A percentile compares a stretch with the other conserved stretches of the same genome.
Evolutionary conservation across 2,329 filamentous ascomycete species (phyloP).

Genomic region (Waltergamsia citrina): DNA sequence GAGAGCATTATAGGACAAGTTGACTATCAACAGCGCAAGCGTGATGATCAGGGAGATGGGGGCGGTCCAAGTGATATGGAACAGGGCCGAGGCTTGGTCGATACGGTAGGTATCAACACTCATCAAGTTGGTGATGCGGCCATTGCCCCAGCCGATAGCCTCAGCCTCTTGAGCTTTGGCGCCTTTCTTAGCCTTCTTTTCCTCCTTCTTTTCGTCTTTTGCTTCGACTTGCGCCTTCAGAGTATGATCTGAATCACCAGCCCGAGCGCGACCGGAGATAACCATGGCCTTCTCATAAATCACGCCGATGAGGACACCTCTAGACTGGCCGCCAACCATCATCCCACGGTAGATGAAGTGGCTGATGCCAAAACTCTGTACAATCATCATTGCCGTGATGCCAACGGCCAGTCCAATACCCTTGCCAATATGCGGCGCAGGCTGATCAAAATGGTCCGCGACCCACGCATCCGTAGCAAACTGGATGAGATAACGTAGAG

Average conservation of each 20-base stretch:
- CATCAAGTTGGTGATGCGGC: conserved; percentile 87
- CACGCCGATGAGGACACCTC: conserved; percentile 72
- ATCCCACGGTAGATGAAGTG: conserved; percentile 92
- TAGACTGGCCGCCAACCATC: conserved; percentile 77
- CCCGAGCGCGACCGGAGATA: conserved; percentile 78
- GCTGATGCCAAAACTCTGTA: conserved; percentile 72
- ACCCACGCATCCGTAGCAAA: conserved; percentile 75
- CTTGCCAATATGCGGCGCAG: conserved; percentile 58
- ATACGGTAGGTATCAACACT: conserved; percentile 90
- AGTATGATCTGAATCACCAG: conserved; percentile 49
- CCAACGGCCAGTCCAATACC: conserved; percentile 80
- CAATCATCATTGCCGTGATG: conserved; percentile 75
- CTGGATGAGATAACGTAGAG: conserved; percentile 74
- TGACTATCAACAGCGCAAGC: conserved; percentile 71
- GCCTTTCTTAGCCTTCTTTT: conserved; percentile 27
- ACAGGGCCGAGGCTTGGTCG: conserved; percentile 78
- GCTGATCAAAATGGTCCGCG: conserved; percentile 39
- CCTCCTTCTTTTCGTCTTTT: conserved; percentile 26
- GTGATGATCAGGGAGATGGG: conserved; percentile 73
- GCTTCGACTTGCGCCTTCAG: conserved; percentile 14
- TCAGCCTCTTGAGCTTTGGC: conserved; percentile 37
- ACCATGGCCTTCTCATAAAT: conserved; percentile 92
- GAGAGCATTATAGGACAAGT: conserved; percentile 81
- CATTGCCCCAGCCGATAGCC: conserved; percentile 82
- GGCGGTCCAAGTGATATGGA: conserved; percentile 86